Percentiles rank a stretch among this genome's conserved stretches.
These are phyloP conservation scores for Fusarium secorum DNA, from an alignment of 2,329 filamentous ascomycete species.

Conservation along the genomic window DNA sequence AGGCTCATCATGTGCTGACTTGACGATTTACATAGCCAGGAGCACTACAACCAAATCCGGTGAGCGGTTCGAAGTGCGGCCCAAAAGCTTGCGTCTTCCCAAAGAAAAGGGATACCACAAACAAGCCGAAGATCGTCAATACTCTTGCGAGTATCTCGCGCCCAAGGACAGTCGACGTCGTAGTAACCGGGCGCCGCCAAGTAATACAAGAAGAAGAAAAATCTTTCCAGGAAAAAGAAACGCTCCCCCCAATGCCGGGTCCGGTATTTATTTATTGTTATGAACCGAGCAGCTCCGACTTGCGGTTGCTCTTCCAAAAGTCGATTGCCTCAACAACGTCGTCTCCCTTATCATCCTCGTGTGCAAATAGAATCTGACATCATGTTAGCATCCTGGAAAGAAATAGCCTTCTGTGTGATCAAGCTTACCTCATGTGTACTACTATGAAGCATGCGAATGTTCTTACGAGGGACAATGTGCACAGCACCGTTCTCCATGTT, in stretches of 20 bases:
- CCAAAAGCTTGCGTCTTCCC: neutral
- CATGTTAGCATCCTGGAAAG: slow-evolving; percentile 15
- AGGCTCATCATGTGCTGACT: slow-evolving; percentile 2
- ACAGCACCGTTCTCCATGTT: slow-evolving; percentile 95
- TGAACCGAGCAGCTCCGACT: slow-evolving; percentile 52
- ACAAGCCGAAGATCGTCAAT: slow-evolving; percentile 32
- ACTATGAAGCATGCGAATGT: slow-evolving; percentile 96
- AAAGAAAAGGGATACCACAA: slow-evolving; percentile 5
- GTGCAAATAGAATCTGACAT: slow-evolving; percentile 91
- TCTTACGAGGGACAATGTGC: slow-evolving; percentile 95
- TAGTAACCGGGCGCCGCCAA: slow-evolving; percentile 28
- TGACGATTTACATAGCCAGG: neutral
- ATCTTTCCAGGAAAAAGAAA: slow-evolving; percentile 41
- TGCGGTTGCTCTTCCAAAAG: slow-evolving; percentile 82
- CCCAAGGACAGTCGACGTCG: slow-evolving; percentile 21
- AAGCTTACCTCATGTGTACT: slow-evolving; percentile 87
- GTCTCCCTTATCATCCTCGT: slow-evolving; percentile 93
- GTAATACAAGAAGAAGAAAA: slow-evolving; percentile 41
- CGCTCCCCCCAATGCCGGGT: slow-evolving; percentile 29
- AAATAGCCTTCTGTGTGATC: no score
- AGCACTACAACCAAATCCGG: neutral
- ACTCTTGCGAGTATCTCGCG: slow-evolving; percentile 31
- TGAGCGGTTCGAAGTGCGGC: slow-evolving; percentile 9
- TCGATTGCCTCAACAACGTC: slow-evolving; percentile 95
- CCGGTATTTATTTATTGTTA: slow-evolving; percentile 14